Evolutionary conservation across 805 yeast species (phyloP), one percentile per base, ranked within the genome.

Genomic region (Pichia nakasei): DNA sequence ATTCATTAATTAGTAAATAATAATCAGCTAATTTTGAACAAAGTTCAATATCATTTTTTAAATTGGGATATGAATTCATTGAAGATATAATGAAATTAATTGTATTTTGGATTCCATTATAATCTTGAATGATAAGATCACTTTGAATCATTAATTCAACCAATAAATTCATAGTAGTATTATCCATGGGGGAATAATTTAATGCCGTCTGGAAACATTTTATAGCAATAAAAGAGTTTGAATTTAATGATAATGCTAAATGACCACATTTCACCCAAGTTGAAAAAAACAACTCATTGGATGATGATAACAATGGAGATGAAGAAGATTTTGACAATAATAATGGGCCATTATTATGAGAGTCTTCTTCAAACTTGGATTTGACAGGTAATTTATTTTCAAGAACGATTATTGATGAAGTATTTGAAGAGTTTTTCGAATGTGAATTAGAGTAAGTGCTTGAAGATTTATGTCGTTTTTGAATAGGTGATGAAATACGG

Each of bases 1-100:
- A 64, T 45, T 73, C 65, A 31, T 73, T 72, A 9, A 71, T 50
- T 12, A 67, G 55, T 13, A 73, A 52, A 51, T 77, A 76, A 43
- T 78, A 70, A 46, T 73, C 76, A 0, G 77, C 69, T 41, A 77
- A 60, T 52, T 75, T 81, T 40, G 64, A 68, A 65, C 74, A 71
- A 5, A 77, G 50, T 6, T 52, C 48, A 0, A 70, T 49, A 39
- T 69, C 70, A 38, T 64, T 63, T 26, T 64, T 56, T 20, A 76
- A 54, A 1, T 59, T 58, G 3, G 72, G 70, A 45, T 56, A 65
- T 19, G 54, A 52, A 12, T 63, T 66, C 38, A 72, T 58, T 4
- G 72, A 58, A 22, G 63, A 54, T 42, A 63, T 67, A 17, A 75
- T 55, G 6, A 68, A 52, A 35, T 67, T 71, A 11, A 72, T 65